Evolutionary conservation across 257 asterid species (phyloP), one percentile per base, ranked within the genome.

Genomic region (Solanum paucissectum): DNA sequence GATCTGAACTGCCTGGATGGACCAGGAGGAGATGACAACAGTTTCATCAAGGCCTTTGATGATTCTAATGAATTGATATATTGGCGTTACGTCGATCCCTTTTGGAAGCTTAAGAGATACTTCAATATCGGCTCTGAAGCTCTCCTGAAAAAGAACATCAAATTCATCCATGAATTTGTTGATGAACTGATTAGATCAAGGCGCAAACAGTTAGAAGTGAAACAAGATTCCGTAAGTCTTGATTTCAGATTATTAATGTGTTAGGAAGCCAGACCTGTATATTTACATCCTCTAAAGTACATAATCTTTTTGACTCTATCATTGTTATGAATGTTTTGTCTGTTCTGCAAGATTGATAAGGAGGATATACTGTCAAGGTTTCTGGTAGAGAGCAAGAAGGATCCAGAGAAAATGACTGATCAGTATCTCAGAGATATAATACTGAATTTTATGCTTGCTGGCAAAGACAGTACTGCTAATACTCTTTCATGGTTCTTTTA

Each of bases 401-500:
- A 92, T 89, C 97, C 97, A 0, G 88, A 89, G 84, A 90, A 89
- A 42, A 94, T 93, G 98, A 91, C 87, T 23, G 92, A 93, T 90
- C 88, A 87, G 76, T 93, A 95, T 89, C 90, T 95, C 76, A 90
- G 96, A 85, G 98, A 95, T 81, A 93, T 93, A n/a, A 93, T 95
- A 84, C 92, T 94, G 52, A 95, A 88, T 58, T 95, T 94, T 89
- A 90, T 95, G 88, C 87, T 93, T 76, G 98, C 98, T 29, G 98
- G 98, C 75, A 94, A 94, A 90, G 98, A 94, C 89, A 88, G 92
- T 9, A 94, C 96, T 12, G 96, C 98, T 14, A 93, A 92, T 91
- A 94, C 98, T 55, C 96, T 95, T 33, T 92, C 95, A 64, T 95
- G 98, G 98, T 94, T 95, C 87, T 88, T 94, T 85, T 95, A 92